Conservation (phyloP, 768 basidiomycete species). For the Lactifluus hygrophoroides region DNA sequence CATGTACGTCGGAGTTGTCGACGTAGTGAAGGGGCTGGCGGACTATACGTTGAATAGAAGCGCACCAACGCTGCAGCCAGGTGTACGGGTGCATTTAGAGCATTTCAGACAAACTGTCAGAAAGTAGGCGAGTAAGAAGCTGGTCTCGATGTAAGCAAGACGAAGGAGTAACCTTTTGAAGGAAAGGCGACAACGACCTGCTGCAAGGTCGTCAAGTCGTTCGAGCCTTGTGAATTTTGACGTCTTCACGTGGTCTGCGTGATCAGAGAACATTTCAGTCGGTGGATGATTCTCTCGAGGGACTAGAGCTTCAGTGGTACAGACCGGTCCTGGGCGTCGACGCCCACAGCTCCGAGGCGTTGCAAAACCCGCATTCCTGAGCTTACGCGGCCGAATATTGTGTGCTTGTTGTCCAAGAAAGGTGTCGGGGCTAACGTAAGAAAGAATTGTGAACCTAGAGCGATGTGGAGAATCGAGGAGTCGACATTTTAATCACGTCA, state of each 20-base stretch:
- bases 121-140: neutral
- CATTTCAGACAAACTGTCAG: neutral
- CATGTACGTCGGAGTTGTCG: no score
- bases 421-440: conserved; percentile 79
- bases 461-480: conserved; percentile 3
- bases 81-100: neutral
- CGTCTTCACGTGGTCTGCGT: conserved; percentile 58
- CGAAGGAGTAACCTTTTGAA: no score
- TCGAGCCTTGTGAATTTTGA: conserved; percentile 81
- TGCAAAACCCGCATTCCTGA: conserved; percentile 91
- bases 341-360: conserved; percentile 81
- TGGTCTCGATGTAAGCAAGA: neutral
- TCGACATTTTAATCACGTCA: no score
- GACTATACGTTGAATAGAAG: neutral
- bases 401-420: conserved; percentile 77
- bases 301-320: no score
- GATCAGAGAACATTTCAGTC: neutral
- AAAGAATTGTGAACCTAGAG: conserved; percentile 89
- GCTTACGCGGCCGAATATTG: conserved; percentile 85
- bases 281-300: neutral
- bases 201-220: neutral
- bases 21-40: no score
- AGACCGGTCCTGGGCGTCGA: conserved; percentile 81
- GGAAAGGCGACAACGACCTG: neutral
- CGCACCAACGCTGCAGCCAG: neutral